Evolutionary conservation across 495 filamentous ascomycete genomes (phyloP), one percentile per base, ranked within the genome.

Genomic region (Penicillium nucicola): DNA sequence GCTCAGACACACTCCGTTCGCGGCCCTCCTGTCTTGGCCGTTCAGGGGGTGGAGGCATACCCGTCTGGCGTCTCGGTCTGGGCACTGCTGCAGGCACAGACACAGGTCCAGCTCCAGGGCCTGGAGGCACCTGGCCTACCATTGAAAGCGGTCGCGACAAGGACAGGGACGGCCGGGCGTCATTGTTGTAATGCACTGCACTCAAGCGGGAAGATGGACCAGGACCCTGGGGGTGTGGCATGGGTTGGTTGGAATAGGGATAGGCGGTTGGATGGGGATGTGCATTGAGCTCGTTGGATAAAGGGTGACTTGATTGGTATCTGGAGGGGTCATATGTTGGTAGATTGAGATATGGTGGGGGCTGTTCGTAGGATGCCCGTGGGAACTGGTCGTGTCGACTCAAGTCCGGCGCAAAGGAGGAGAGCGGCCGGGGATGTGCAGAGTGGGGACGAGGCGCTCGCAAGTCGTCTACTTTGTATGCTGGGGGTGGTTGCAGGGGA

Each of bases 271-370:
- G 25, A 28, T 28, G 25, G 5, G 25, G 25, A 28, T 28, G 25
- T 28, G 25, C 5, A 28, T 28, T 28, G 4, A 28, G 7, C 25
- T 28, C 25, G 25, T 6, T 57, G 7, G 51, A 55, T 0, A 32
- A 52, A n/a, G 57, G 55, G 37, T 53, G 56, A 13, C 55, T 56
- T 12, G 62, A 54, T 36, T 57, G 60, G 40, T 66, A 68, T 43
- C 55, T 58, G n/a, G 65, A 66, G 11, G 65, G 65, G 39, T 68
- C 62, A 34, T 68, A 68, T n/a, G 56, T 55, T 22, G 65, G 62
- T 6, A 66, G 47, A 39, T 40, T 47, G 36, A 45, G 51, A 18
- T 62, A 56, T 36, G 31, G 43, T 34, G 58, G 52, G 23, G 57
- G 57, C 13, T 56, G 45, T 31, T 64, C 63, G 28, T 52, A 42